Evolutionary conservation across 1,284 basidiomycete genomes (phyloP).

Genomic region (Coriolopsis trogii): DNA sequence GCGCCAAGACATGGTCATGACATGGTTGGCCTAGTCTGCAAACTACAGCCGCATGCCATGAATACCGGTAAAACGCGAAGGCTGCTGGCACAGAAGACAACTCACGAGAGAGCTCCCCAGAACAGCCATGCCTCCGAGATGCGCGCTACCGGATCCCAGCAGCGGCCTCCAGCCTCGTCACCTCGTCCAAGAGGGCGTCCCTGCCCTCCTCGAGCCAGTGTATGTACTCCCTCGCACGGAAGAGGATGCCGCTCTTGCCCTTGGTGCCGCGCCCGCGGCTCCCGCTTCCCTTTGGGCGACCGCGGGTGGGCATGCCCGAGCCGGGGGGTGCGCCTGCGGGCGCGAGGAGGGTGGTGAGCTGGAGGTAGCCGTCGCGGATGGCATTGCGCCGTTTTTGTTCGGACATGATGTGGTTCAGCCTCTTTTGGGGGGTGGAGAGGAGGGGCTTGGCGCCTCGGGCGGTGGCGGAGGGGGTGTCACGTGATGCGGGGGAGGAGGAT

Average conservation of each 20-base stretch:
- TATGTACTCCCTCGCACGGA: constrained; percentile 79
- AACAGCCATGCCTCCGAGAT: too few species aligned
- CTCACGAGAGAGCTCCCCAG: too few species aligned
- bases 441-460: constrained; percentile 49
- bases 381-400: constrained; percentile 91
- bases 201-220: constrained; percentile 75
- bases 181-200: constrained; percentile 65
- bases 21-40: too few species aligned
- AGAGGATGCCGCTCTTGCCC: constrained; percentile 81
- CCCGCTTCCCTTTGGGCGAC: constrained; percentile 80
- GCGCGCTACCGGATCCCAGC: constrained; percentile 47
- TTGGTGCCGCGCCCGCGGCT: constrained; percentile 45
- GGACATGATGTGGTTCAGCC: constrained; percentile 92
- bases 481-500: constrained; percentile 23
- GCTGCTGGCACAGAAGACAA: too few species aligned
- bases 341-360: constrained; percentile 77
- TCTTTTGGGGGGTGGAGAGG: constrained; percentile 84
- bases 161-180: constrained; percentile 60
- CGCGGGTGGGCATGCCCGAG: constrained; percentile 74
- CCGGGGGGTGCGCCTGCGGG: constrained; percentile 65
- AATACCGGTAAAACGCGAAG: too few species aligned
- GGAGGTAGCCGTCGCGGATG: constrained; percentile 87
- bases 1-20: not conserved
- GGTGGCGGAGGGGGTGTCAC: constrained; percentile 22
- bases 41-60: too few species aligned